phyloP scores from a whole-genome alignment of 768 basidiomycete genomes.

The Royoungia palumana region DNA sequence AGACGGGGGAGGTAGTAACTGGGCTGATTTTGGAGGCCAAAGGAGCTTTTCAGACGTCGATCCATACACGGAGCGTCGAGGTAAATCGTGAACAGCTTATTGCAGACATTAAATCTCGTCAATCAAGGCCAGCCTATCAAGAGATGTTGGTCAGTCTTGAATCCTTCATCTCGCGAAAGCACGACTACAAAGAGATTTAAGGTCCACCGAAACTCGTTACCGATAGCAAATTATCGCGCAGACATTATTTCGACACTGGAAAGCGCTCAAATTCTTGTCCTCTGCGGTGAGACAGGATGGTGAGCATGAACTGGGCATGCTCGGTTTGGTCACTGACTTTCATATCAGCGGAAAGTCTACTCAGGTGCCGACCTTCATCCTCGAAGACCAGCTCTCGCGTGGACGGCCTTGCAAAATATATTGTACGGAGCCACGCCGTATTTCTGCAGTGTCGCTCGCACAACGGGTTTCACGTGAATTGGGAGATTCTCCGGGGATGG shows the following conservation, averaged over 20 bases:
- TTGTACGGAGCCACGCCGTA: conserved; percentile 93
- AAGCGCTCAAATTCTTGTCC: conserved; percentile 76
- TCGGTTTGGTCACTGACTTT: conserved; percentile 2
- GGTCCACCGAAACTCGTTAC: conserved; percentile 73
- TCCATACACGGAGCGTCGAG: conserved; percentile 8
- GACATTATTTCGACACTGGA: conserved; percentile 70
- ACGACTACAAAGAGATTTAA: conserved; percentile 27
- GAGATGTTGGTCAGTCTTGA: conserved; percentile 74
- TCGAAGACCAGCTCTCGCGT: conserved; percentile 81
- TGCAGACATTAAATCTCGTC: conserved; percentile 57
- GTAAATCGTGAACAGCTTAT: conserved; percentile 49
- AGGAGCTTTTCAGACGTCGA: conserved; percentile 6
- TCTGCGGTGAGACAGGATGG: conserved; percentile 84
- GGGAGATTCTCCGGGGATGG: conserved; percentile 75
- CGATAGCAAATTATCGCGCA: conserved; percentile 80
- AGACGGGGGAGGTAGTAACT: conserved; percentile 15
- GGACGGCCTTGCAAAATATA: conserved; percentile 87
- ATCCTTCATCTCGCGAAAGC: not conserved
- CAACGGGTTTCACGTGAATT: conserved; percentile 91
- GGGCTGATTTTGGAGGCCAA: conserved; percentile 23
- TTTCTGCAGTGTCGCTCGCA: conserved; percentile 93
- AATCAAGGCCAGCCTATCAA: conserved; percentile 65
- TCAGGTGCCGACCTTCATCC: conserved; percentile 89
- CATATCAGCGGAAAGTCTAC: conserved; percentile 86
- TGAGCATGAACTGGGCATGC: conserved; percentile 42